These are phyloP conservation scores for Fusarium sp. DNA, from an alignment of 2,329 filamentous ascomycete genomes.

Conservation along the genomic window DNA sequence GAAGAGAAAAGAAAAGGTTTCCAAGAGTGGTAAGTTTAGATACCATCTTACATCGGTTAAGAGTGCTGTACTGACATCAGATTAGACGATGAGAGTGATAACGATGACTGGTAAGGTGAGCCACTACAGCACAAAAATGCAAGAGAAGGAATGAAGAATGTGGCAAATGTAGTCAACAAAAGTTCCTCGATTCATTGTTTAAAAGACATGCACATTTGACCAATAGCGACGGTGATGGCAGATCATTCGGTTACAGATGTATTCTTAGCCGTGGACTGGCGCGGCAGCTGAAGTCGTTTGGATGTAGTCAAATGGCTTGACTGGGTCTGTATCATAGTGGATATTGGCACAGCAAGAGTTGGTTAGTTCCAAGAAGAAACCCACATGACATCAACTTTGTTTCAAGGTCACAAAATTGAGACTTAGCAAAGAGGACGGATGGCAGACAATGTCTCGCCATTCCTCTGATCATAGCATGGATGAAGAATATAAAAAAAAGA, in stretches of 20 bases:
- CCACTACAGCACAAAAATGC: constrained; percentile 8
- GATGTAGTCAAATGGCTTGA: constrained; percentile 11
- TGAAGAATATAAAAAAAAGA: constrained; percentile 27
- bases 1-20: constrained; percentile 93
- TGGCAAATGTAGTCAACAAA: constrained; percentile 25
- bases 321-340: constrained; percentile 34
- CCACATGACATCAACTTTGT: constrained; percentile 38
- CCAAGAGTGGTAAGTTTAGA: constrained; percentile 86
- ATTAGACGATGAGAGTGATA: constrained; percentile 80
- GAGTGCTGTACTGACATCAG: constrained; percentile 19
- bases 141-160: constrained; percentile 30
- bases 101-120: constrained; percentile 75
- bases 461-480: neutral
- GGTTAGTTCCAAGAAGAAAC: constrained; percentile 33
- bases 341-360: constrained; percentile 26
- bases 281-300: constrained; percentile 12
- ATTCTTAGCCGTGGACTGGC: constrained; percentile 19
- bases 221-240: constrained; percentile 16
- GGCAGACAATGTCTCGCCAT: neutral
- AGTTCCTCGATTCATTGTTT: constrained; percentile 15
- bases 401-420: constrained; percentile 17
- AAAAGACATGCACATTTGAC: constrained; percentile 15
- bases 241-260: constrained; percentile 4
- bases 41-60: neutral
- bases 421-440: neutral